Base-by-base conservation (phyloP, 148 eudicot genomes). In the Vaccinium vitisidaea region DNA sequence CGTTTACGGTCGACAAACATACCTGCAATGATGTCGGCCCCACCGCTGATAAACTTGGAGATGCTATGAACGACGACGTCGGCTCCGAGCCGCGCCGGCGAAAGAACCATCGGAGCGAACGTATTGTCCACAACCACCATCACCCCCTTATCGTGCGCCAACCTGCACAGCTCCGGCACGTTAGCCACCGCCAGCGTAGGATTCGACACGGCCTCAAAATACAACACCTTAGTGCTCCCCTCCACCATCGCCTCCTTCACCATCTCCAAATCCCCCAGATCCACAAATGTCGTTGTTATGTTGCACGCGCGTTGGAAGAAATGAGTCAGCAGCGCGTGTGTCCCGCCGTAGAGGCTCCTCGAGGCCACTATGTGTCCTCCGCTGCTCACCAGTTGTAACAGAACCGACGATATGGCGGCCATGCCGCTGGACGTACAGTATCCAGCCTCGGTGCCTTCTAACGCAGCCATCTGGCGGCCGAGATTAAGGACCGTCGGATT, bases 351-450 rank as follows among this genome's bases (percentile, higher is more conserved):
- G 2, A 97, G 88, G 0, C 94, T 85, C 36, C 88, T 88, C 0
- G 98, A 94, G 2, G 99, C 99, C n/a, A 95, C 96, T 14, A 97
- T 70, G 87, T 94, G 98, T 0, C 92, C 99, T 0, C 94, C 93
- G 16, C 93, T 89, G 55, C 94, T 95, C 27, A 92, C 93, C 18
- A 97, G 90, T 83, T 97, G 99, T 25, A 97, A 87, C 49, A 97
- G 87, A 0, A 94, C 95, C 2, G 96, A 87, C 59, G 98, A 90
- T 83, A 97, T 94, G 1, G 99, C 98, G 0, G 99, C 93, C 98
- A 97, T 97, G 58, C 99, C 99, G 70, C 96, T 93, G 73, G 99
- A 88, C 3, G 98, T 97, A 88, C 99, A 97, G 90, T 97, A 97
- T 2, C 98, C 99, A 0, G 98, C 96, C 88, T 97, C 98, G 14